Conservation (phyloP, 1,284 basidiomycete genomes). For the Cryptococcus jaspeensis region DNA sequence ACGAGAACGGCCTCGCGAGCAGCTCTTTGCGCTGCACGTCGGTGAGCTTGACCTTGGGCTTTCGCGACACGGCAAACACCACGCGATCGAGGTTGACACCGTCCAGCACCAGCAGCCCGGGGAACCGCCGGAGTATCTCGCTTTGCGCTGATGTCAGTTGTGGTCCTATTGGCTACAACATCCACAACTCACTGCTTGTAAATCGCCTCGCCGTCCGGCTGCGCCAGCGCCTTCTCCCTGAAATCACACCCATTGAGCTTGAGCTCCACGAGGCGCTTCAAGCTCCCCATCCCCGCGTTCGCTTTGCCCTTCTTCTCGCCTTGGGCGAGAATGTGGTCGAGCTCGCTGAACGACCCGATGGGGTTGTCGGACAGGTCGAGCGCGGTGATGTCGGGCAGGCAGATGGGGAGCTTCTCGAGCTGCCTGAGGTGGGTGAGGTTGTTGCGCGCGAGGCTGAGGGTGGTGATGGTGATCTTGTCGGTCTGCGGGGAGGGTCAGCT, state of each 20-base stretch:
- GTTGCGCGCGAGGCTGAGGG: constrained; percentile 46
- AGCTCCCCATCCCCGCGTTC: constrained; percentile 31
- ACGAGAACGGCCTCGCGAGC: constrained; percentile 35
- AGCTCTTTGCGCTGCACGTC: constrained; percentile 31
- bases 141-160: constrained; percentile 22
- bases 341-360: constrained; percentile 27
- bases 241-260: constrained; percentile 42
- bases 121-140: constrained; percentile 48
- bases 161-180: not conserved
- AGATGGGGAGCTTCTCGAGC: constrained; percentile 34
- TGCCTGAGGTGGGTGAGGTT: constrained; percentile 33
- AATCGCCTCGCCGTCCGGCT: constrained; percentile 31
- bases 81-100: constrained; percentile 56
- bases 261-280: constrained; percentile 45
- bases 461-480: constrained; percentile 32
- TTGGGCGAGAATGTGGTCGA: constrained; percentile 32
- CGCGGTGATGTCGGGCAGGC: constrained; percentile 45
- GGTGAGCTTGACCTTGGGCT: constrained; percentile 35
- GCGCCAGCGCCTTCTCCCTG: constrained; percentile 32
- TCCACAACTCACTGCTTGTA: constrained; percentile 39
- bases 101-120: constrained; percentile 48
- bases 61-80: constrained; percentile 43
- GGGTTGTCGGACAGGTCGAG: constrained; percentile 49
- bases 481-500: not conserved
- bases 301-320: constrained; percentile 46